Percentiles rank a stretch among this genome's conserved stretches.
phyloP scores from a whole-genome alignment of 768 basidiomycete species.

The Nevesoporus exiguus region DNA sequence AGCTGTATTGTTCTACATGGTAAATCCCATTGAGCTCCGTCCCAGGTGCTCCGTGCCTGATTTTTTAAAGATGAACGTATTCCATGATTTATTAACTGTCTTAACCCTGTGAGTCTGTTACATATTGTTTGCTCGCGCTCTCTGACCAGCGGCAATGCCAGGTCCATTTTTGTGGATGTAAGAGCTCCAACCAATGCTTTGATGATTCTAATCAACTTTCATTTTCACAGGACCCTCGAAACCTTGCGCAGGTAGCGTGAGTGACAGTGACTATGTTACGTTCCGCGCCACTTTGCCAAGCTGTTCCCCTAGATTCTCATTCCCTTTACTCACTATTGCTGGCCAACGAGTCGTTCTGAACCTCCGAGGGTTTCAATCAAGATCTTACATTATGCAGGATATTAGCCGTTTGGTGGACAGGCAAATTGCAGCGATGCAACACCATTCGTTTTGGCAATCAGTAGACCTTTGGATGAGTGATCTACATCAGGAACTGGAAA shows the following conservation, averaged over 20 bases:
- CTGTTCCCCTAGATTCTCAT: background rate
- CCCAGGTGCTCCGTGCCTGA: background rate
- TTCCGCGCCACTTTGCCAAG: background rate
- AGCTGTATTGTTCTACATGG: constrained; percentile 5
- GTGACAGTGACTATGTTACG: background rate
- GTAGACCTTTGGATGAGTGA: background rate
- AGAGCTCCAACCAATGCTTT: background rate
- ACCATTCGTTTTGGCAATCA: background rate
- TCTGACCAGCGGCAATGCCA: background rate
- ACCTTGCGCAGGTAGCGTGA: background rate
- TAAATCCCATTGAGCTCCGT: background rate
- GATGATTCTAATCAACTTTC: background rate
- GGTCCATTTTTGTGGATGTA: background rate
- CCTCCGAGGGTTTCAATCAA: background rate
- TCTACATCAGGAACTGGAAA: background rate
- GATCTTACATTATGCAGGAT: background rate
- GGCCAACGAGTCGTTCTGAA: constrained; percentile 22
- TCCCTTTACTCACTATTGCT: constrained; percentile 12
- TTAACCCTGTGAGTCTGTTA: constrained; percentile 4
- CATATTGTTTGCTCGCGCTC: background rate
- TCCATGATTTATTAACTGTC: constrained; percentile 1
- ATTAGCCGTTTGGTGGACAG: background rate
- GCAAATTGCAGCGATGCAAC: background rate
- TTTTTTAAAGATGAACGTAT: background rate
- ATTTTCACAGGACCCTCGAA: constrained; percentile 4